Conservation (phyloP, 306 rosid genomes). For the Erythrophleum fordii region DNA sequence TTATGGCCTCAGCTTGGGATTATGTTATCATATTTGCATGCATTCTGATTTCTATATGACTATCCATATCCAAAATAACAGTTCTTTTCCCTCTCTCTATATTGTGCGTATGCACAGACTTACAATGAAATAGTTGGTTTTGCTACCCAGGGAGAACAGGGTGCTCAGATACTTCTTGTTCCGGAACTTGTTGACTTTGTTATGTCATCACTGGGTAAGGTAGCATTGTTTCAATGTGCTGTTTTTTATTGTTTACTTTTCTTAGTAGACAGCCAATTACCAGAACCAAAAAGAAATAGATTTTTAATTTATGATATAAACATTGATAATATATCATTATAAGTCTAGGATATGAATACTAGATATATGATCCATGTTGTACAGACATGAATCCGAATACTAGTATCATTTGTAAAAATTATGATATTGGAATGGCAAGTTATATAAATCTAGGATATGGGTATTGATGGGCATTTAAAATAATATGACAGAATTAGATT, state of each 20-base stretch:
- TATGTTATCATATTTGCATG: background rate
- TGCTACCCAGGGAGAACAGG: constrained; percentile 73
- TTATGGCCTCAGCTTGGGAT: background rate
- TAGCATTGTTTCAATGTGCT: constrained; percentile 38
- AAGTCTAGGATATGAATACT: background rate
- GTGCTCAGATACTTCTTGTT: constrained; percentile 83
- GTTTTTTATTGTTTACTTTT: constrained; percentile 20
- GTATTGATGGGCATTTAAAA: background rate
- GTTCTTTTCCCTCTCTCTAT: background rate
- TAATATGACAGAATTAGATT: background rate
- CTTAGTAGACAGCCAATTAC: constrained; percentile 21
- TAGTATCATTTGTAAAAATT: background rate
- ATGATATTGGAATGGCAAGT: background rate
- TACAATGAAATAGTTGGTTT: constrained; percentile 30
- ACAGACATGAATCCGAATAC: background rate
- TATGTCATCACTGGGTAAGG: constrained; percentile 75
- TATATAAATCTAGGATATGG: background rate
- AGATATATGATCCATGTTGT: background rate
- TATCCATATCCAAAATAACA: background rate
- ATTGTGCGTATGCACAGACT: background rate
- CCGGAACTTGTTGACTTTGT: constrained; percentile 88
- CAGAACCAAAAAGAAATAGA: background rate
- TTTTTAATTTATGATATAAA: background rate
- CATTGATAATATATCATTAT: background rate
- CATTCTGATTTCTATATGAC: background rate